phyloP scores from a whole-genome alignment of 164 flowering plant species.

The Piper longum region DNA sequence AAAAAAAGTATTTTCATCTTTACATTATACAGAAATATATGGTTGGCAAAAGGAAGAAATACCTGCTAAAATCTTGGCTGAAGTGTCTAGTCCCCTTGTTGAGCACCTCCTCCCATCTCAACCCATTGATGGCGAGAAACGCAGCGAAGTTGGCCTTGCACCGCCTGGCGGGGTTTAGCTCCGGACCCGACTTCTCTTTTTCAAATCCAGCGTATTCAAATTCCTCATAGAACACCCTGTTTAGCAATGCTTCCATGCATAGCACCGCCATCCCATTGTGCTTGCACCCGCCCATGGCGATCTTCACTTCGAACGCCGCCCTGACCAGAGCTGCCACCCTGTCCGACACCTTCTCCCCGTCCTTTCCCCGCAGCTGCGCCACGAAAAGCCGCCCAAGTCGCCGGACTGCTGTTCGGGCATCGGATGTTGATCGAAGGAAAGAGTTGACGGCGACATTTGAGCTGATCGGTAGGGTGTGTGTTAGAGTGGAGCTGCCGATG shows the following conservation, averaged over 20 bases:
- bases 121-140: slow-evolving; percentile 25
- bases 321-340: slow-evolving; percentile 41
- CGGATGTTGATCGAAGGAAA: slow-evolving; percentile 51
- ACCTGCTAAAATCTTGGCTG: slow-evolving; percentile 62
- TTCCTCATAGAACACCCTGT: slow-evolving; percentile 62
- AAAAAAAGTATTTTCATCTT: too few relatives aligned
- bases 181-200: slow-evolving; percentile 23
- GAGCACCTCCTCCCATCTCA: slow-evolving; percentile 86
- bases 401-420: slow-evolving; percentile 45
- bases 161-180: slow-evolving; percentile 52
- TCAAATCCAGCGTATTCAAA: slow-evolving; percentile 64
- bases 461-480: slow-evolving; percentile 3
- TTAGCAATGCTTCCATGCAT: slow-evolving; percentile 61
- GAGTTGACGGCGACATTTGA: slow-evolving; percentile 23
- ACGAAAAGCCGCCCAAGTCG: slow-evolving; percentile 42
- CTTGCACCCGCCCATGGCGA: slow-evolving; percentile 27
- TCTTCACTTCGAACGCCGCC: slow-evolving; percentile 55
- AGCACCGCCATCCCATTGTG: slow-evolving; percentile 23
- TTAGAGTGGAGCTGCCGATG: slow-evolving; percentile 51
- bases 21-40: too few relatives aligned
- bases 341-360: slow-evolving; percentile 40
- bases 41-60: too few relatives aligned
- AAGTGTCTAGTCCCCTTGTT: slow-evolving; percentile 74
- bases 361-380: slow-evolving; percentile 39
- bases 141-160: slow-evolving; percentile 46